Base-by-base conservation (phyloP, 805 yeast genomes). In the Metschnikowia henanensis region DNA sequence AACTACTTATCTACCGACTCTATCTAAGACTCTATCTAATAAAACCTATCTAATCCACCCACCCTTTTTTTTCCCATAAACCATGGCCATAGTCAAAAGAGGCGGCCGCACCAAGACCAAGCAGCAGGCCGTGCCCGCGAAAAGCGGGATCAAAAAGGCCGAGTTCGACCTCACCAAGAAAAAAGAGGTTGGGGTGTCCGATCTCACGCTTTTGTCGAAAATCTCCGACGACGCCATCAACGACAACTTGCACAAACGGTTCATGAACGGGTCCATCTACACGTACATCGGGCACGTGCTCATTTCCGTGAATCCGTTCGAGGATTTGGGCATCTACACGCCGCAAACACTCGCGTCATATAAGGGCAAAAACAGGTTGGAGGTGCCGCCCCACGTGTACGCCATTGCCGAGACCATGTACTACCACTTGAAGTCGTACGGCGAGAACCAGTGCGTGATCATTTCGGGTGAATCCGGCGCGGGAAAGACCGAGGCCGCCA, bases 381-480 rank as follows among this genome's bases (percentile, higher is more conserved):
- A 94, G 68, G 96, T 87, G 22, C 95, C 98, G 15, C 99, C 99
- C 3, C 99, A 94, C 67, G 99, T 94, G 23, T 94, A 85, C 67
- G 96, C 98, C 41, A 90, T 94, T 58, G 99, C 99, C 9, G 99
- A 94, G 67, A 71, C 95, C 28, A 90, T 94, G 96, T 94, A 85
- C 66, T 92, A 94, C 68, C 87, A 92, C 64, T 77, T 94, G 83
- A 91, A 91, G 66, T 85, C 96, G 0, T 94, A 94, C 66, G 81
- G 86, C 46, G 98, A 94, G 57, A 89, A 83, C 60, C 99, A 94
- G 64, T 92, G 98, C 76, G 98, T 94, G 18, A 94, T 94, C 56
- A 94, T 94, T 53, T 87, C 96, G 3, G 98, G 98, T 45, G 98
- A 92, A 64, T 87, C 96, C 1, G 98, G 98, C 50, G 98, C 98